Percentiles rank a stretch among this genome's conserved stretches.
These are phyloP conservation scores for Quercus bicolor DNA, from an alignment of 306 rosid species.

Conservation along the genomic window DNA sequence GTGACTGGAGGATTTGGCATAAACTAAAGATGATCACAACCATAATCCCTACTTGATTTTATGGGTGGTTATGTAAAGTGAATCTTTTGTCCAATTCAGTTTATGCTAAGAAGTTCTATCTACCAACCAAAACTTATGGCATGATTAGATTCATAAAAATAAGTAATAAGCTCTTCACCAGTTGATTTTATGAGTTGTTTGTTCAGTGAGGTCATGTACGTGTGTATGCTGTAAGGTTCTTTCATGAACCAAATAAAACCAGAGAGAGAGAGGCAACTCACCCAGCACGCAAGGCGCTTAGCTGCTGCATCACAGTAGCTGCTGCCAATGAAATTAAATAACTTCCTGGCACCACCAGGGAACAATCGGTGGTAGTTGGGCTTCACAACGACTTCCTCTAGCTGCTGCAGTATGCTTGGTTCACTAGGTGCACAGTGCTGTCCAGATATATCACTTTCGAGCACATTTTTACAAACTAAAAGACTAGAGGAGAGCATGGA, in stretches of 20 bases:
- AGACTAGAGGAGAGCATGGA: conserved; percentile 73
- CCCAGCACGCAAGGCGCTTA: conserved; percentile 96
- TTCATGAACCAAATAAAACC: background rate
- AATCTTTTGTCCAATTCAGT: background rate
- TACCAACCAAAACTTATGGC: no score
- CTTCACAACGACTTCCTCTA: conserved; percentile 93
- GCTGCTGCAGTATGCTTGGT: conserved; percentile 86
- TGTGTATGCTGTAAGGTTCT: background rate
- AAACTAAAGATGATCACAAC: background rate
- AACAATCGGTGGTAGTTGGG: conserved; percentile 93
- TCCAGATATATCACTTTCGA: conserved; percentile 71
- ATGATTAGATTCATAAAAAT: no score
- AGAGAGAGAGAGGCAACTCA: conserved; percentile 23
- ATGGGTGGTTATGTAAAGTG: background rate
- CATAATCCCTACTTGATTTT: background rate
- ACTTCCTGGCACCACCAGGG: conserved; percentile 91
- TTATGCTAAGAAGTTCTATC: no score
- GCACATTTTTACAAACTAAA: conserved; percentile 70
- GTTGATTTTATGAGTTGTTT: background rate
- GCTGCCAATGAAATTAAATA: conserved; percentile 80
- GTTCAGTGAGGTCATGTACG: background rate
- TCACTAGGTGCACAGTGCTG: conserved; percentile 98
- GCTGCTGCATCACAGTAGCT: conserved; percentile 88
- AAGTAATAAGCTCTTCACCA: background rate
- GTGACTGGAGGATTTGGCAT: background rate